A percentile compares a stretch with the other conserved stretches of the same genome.
Conservation (phyloP, 106 monocot genomes). For the Acanthochlamys bracteata region DNA sequence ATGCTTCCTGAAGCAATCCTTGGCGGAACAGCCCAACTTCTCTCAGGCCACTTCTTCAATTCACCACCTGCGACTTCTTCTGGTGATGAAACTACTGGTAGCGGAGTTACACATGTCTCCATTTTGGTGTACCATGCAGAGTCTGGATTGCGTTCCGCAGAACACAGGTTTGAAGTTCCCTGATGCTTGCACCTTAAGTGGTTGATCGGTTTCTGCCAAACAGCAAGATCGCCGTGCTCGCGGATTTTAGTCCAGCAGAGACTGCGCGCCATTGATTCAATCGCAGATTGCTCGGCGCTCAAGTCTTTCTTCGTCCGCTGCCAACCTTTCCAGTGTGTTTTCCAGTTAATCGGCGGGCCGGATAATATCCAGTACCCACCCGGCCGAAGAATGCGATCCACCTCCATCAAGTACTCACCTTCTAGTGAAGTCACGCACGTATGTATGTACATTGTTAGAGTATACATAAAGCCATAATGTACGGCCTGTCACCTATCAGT, state of each 20-base stretch:
- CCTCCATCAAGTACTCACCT: not conserved
- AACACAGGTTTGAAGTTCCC: conserved; percentile 24
- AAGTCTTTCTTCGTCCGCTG: conserved; percentile 31
- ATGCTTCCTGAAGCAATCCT: conserved; percentile 24
- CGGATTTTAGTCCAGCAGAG: conserved; percentile 57
- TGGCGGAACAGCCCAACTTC: conserved; percentile 32
- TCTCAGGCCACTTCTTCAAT: conserved; percentile 52
- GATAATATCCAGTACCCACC: conserved; percentile 1
- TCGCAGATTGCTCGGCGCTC: conserved; percentile 26
- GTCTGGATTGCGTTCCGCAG: conserved; percentile 25
- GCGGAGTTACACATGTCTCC: conserved; percentile 36
- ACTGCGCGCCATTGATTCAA: conserved; percentile 26
- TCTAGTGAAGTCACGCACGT: not conserved
- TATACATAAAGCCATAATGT: not conserved
- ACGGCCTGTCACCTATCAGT: not conserved
- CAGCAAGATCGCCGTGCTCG: conserved; percentile 40
- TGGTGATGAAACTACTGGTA: conserved; percentile 16
- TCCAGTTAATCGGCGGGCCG: conserved; percentile 3
- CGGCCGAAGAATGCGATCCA: not conserved
- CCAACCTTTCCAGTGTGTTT: conserved; percentile 13
- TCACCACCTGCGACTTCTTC: conserved; percentile 30
- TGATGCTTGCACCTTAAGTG: conserved; percentile 28
- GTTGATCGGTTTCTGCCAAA: conserved; percentile 53
- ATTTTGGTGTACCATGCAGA: conserved; percentile 45
- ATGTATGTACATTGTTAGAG: not conserved